These are phyloP conservation scores for Thinopyrum elongatum DNA, from an alignment of 176 grass and related monocot genomes.

Conservation along the genomic window DNA sequence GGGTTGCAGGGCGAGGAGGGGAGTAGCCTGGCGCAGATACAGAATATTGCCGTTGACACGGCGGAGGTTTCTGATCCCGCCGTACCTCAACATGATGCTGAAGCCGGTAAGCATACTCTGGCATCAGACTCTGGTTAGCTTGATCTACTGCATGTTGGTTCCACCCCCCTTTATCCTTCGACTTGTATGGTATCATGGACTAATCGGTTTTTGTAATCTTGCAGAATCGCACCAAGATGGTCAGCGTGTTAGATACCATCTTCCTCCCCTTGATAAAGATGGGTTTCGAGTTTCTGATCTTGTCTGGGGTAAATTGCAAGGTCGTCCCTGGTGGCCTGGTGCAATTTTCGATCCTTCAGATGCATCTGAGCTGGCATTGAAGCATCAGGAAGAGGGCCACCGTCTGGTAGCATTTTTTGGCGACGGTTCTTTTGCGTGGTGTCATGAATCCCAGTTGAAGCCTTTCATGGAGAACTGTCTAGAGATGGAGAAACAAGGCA, in stretches of 20 bases:
- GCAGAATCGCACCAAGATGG: background rate
- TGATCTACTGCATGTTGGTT: background rate
- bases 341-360: slow-evolving; percentile 65
- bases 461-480: slow-evolving; percentile 55
- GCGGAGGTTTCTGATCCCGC: background rate
- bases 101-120: background rate
- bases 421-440: slow-evolving; percentile 67
- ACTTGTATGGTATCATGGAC: background rate
- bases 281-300: slow-evolving; percentile 51
- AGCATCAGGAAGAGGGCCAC: slow-evolving; percentile 43
- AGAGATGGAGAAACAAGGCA: slow-evolving; percentile 53
- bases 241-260: slow-evolving; percentile 33
- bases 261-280: slow-evolving; percentile 26
- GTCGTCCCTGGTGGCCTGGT: slow-evolving; percentile 85
- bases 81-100: background rate
- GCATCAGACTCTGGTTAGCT: background rate
- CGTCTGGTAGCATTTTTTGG: slow-evolving; percentile 69
- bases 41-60: background rate
- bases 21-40: background rate
- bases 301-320: slow-evolving; percentile 66
- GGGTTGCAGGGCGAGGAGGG: background rate
- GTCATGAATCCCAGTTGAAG: slow-evolving; percentile 68
- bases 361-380: slow-evolving; percentile 63
- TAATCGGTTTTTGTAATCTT: background rate
- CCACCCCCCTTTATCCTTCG: background rate